phyloP scores from a whole-genome alignment of 2,329 filamentous ascomycete species.

The Cordyceps tenuipes region DNA sequence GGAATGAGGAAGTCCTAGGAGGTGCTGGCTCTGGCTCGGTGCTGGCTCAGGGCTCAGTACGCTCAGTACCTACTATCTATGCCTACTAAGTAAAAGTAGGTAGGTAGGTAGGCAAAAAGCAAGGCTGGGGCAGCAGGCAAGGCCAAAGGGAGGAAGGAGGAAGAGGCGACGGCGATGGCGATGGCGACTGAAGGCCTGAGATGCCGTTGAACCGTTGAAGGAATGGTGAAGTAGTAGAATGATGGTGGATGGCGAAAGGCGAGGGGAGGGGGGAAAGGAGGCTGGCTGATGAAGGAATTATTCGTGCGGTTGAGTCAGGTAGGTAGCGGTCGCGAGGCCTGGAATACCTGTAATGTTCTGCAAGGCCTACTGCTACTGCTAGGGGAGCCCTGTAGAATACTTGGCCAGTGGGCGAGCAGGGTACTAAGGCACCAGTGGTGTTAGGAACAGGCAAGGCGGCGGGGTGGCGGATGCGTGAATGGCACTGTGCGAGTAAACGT shows the following conservation, averaged over 20 bases:
- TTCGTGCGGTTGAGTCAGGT: not conserved
- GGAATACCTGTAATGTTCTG: not conserved
- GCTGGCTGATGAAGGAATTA: not conserved
- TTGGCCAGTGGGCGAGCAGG: not conserved
- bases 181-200: not conserved
- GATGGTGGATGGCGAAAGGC: not conserved
- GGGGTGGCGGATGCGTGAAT: not conserved
- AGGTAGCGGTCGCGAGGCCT: not conserved
- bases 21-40: not conserved
- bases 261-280: not conserved
- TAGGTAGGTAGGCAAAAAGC: not conserved
- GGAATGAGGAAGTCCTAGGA: not conserved
- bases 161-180: not conserved
- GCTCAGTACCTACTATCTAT: too few relatives aligned
- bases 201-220: not conserved
- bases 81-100: too few relatives aligned
- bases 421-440: too few relatives aligned
- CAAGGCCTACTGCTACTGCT: too few relatives aligned
- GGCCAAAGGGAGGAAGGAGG: not conserved
- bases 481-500: not conserved
- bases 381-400: not conserved
- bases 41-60: not conserved
- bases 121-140: not conserved
- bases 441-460: not conserved
- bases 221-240: not conserved